Evolutionary conservation across 139 green algal species (phyloP), one percentile per base, ranked within the genome.

Genomic region (Chlamydomonas applanata): DNA sequence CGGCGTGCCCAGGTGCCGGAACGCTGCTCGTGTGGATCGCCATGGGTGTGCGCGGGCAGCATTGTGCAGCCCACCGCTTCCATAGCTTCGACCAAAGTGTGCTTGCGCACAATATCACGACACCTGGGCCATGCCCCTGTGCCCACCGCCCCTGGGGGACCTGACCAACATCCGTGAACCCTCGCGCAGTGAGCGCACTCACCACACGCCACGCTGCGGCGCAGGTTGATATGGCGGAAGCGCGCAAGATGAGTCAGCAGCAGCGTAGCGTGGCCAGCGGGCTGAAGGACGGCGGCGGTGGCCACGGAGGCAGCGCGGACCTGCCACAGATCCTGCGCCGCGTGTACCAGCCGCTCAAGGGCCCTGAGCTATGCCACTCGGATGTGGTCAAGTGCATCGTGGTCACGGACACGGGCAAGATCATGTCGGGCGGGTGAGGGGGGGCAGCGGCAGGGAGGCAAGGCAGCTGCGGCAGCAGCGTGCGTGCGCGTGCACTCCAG

Each of bases 311-410:
- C 59, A 66, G 29, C 24, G 24, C 59, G 30, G 81, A 87, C 53
- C 60, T 44, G 19, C 75, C 73, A 11, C 79, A 87, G 56, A 84
- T 86, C 52, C 73, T 89, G n/a, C 64, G 71, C n/a, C 67, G 75
- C 4, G 70, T 83, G 46, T 85, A 77, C 54, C 74, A 75, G 35
- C 78, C 80, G 2, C 66, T 91, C 59, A 84, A 82, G 60, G 79
- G 79, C 24, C 80, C 80, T 2, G 80, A 85, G 33, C 78, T 87
- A 35, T 85, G 84, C 67, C 83, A 92, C 72, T 82, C 78, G 2
- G 88, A 92, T 65, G 83, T 91, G 45, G 85, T 92, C 19, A 89
- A 86, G 30, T 82, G 76, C 74, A 89, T 92, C 46, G 80, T 88
- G n/a, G 83, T 88, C 69, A 90, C 84, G 16, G 83, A 90, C 20